phyloP scores from a whole-genome alignment of 2,329 filamentous ascomycete species.

The Keithomyces neogunnii region DNA sequence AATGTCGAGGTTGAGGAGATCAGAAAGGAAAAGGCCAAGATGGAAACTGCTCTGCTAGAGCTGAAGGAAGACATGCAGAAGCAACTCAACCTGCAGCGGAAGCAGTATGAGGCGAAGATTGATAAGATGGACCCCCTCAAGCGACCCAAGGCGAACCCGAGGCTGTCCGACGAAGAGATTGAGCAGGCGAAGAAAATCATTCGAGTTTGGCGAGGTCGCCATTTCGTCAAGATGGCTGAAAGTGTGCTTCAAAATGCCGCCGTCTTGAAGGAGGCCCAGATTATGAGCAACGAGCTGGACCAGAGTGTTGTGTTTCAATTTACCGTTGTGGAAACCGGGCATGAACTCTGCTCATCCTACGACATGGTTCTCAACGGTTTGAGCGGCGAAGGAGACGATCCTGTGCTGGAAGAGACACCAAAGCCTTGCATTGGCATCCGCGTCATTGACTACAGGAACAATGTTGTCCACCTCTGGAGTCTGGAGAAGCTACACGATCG shows the following conservation, averaged over 20 bases:
- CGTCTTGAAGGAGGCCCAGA: conserved; percentile 86
- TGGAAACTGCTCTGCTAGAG: conserved; percentile 72
- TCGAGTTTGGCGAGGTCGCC: conserved; percentile 71
- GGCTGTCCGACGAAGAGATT: conserved; percentile 64
- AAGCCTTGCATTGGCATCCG: conserved; percentile 90
- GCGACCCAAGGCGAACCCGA: conserved; percentile 50
- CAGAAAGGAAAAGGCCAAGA: conserved; percentile 69
- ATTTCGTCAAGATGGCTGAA: conserved; percentile 92
- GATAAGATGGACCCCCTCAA: conserved; percentile 64
- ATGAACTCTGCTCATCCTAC: conserved; percentile 86
- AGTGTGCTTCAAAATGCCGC: conserved; percentile 81
- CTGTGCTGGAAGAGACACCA: conserved; percentile 67
- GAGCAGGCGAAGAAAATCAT: conserved; percentile 58
- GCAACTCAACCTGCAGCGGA: conserved; percentile 74
- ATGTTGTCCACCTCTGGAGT: conserved; percentile 87
- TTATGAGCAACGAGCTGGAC: conserved; percentile 95
- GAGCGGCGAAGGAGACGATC: conserved; percentile 73
- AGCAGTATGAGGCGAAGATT: conserved; percentile 76
- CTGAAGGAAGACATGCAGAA: conserved; percentile 85
- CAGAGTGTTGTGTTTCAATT: conserved; percentile 94
- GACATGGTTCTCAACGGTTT: conserved; percentile 92
- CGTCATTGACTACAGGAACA: conserved; percentile 82
- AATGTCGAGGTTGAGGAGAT: conserved; percentile 77
- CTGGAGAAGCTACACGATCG: conserved; percentile 83
- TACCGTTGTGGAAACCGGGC: conserved; percentile 79